Percentiles rank a stretch among this genome's conserved stretches.
Conservation (phyloP, 2,329 filamentous ascomycete genomes). For the Colletotrichum sp. region DNA sequence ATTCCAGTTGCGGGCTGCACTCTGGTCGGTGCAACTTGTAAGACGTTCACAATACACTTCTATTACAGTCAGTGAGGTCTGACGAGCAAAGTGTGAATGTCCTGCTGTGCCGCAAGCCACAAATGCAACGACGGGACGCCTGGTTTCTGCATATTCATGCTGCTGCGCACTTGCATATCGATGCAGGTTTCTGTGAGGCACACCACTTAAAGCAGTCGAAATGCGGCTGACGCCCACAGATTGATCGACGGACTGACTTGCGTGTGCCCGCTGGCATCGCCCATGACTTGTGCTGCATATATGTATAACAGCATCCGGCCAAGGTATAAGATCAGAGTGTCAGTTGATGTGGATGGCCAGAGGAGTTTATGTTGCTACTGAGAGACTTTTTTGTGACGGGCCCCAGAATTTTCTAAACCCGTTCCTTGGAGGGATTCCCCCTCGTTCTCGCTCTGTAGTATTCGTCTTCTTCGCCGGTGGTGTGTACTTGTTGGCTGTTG, state of each 20-base stretch:
- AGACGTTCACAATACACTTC: neutral
- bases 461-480: neutral
- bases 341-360: neutral
- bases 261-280: neutral
- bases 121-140: neutral
- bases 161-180: neutral
- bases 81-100: neutral
- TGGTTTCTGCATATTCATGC: constrained; percentile 12
- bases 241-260: neutral
- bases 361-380: neutral
- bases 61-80: neutral
- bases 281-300: neutral
- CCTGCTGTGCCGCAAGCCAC: neutral
- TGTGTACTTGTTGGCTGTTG: neutral
- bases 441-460: neutral
- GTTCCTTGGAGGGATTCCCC: neutral
- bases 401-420: neutral
- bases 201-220: neutral
- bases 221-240: neutral
- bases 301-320: neutral
- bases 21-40: neutral
- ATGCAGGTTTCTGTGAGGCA: neutral
- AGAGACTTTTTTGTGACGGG: neutral
- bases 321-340: neutral
- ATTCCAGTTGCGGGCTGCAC: neutral